Conservation (phyloP, 331 rosid species). For the Malus hybrid region DNA sequence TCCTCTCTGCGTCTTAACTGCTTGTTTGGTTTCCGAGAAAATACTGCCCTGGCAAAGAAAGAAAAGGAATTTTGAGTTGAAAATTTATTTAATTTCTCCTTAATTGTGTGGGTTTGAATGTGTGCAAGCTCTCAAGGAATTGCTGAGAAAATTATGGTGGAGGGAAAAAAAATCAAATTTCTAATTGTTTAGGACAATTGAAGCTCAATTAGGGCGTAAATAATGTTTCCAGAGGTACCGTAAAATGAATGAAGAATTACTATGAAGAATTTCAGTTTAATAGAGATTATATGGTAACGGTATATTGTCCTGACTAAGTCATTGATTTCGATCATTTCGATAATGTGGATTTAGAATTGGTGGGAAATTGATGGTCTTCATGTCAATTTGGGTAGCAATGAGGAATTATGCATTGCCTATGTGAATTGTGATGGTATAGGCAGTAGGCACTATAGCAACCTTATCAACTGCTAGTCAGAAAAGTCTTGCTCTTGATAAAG, state of each 20-base stretch:
- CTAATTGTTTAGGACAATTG: background rate
- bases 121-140: too few relatives aligned
- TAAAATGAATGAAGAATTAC: too few relatives aligned
- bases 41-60: background rate
- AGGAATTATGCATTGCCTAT: background rate
- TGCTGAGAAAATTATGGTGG: background rate
- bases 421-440: background rate
- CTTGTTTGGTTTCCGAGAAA: slow-evolving; percentile 7
- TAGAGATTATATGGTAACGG: too few relatives aligned
- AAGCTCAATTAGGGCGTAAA: background rate
- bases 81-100: background rate
- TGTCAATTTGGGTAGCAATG: background rate
- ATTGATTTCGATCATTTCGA: background rate
- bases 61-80: background rate
- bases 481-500: background rate
- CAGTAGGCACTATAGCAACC: background rate
- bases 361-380: background rate
- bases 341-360: background rate
- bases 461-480: background rate
- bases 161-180: background rate
- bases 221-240: too few relatives aligned
- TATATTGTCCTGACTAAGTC: background rate
- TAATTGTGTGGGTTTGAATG: background rate
- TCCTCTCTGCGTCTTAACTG: background rate
- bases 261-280: too few relatives aligned